Percentiles rank a stretch among this genome's conserved stretches.
phyloP scores from a whole-genome alignment of 495 filamentous ascomycete species.

The Trypethelium eluteriae region DNA sequence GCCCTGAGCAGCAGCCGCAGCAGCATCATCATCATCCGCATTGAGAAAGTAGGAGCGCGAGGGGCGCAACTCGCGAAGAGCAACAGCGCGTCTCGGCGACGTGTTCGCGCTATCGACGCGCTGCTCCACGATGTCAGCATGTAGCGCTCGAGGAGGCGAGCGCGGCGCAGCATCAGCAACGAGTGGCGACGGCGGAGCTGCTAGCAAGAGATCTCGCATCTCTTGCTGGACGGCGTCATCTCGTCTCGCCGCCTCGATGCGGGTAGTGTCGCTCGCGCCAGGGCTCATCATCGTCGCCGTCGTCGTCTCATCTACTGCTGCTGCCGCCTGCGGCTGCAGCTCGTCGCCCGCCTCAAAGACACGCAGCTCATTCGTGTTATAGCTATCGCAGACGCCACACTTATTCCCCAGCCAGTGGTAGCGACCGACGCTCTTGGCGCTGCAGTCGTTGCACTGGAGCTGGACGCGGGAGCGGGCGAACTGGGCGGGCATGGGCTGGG shows the following conservation, averaged over 20 bases:
- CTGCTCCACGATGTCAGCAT: background rate
- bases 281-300: slow-evolving; percentile 22
- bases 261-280: slow-evolving; percentile 26
- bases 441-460: slow-evolving; percentile 91
- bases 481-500: slow-evolving; percentile 74
- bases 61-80: slow-evolving; percentile 10
- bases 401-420: slow-evolving; percentile 96
- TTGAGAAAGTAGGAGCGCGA: slow-evolving; percentile 25
- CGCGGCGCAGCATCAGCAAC: background rate
- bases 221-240: slow-evolving; percentile 20
- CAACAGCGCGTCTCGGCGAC: slow-evolving; percentile 5
- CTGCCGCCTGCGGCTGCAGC: background rate
- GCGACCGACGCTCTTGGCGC: slow-evolving; percentile 68
- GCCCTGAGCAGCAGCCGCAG: slow-evolving; percentile 15
- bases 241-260: slow-evolving; percentile 18
- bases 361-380: slow-evolving; percentile 39
- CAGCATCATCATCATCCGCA: slow-evolving; percentile 19
- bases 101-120: slow-evolving; percentile 16
- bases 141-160: background rate
- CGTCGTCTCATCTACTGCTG: background rate
- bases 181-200: background rate
- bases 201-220: background rate
- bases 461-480: slow-evolving; percentile 73
- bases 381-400: slow-evolving; percentile 59
- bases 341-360: slow-evolving; percentile 22